These are phyloP conservation scores for Bombardia bombarda DNA, from an alignment of 495 filamentous ascomycete species.

Conservation along the genomic window DNA sequence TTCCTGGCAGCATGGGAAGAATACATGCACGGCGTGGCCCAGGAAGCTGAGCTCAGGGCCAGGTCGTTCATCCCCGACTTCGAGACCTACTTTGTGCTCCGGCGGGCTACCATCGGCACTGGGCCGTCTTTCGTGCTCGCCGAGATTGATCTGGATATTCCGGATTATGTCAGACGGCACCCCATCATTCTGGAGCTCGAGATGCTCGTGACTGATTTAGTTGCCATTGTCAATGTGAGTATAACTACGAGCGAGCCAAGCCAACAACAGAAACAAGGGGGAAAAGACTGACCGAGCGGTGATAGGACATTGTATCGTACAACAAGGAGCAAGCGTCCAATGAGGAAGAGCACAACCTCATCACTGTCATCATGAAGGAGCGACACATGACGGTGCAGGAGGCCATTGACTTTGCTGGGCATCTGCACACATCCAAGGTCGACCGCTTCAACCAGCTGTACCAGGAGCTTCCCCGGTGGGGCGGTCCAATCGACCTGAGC, in stretches of 20 bases:
- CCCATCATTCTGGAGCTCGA: conserved; percentile 3
- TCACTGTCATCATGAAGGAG: conserved; percentile 10
- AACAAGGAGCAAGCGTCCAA: background rate
- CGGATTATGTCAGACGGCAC: conserved; percentile 5
- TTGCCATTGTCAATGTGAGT: conserved; percentile 9
- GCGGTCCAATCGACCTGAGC: conserved; percentile 1
- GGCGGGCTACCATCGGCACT: conserved; percentile 7
- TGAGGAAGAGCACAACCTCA: conserved; percentile 10
- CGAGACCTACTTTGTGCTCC: conserved; percentile 7
- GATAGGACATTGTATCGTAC: too few relatives aligned
- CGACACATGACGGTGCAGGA: conserved; percentile 1
- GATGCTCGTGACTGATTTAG: conserved; percentile 4
- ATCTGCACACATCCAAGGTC: background rate
- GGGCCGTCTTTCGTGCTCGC: conserved; percentile 4
- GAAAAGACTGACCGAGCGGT: background rate
- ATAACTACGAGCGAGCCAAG: conserved; percentile 1
- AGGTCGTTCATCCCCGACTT: background rate
- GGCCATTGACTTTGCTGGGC: conserved; percentile 6
- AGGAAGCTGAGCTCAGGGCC: conserved; percentile 2
- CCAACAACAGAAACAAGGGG: background rate
- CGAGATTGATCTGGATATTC: conserved; percentile 9
- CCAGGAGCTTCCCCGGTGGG: conserved; percentile 1
- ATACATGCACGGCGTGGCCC: conserved; percentile 5
- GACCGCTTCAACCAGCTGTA: background rate
- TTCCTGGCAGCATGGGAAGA: conserved; percentile 5